These are phyloP conservation scores for Lithospermum erythrorhizon DNA, from an alignment of 257 asterid species.

Conservation along the genomic window DNA sequence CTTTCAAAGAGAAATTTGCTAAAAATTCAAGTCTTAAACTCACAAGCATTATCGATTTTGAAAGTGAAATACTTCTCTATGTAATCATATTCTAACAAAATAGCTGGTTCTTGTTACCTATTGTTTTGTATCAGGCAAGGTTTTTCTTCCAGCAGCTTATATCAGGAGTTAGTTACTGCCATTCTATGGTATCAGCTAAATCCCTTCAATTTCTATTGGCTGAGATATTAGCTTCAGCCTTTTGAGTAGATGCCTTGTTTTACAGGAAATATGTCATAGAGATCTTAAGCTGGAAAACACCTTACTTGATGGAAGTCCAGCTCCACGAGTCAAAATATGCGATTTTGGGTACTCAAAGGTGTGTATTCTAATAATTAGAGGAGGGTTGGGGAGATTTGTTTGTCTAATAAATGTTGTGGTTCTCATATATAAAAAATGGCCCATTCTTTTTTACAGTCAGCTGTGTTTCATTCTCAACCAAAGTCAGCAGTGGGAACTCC, in stretches of 20 bases:
- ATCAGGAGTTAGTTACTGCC: conserved; percentile 41
- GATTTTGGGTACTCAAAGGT: conserved; percentile 46
- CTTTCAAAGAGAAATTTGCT: neutral
- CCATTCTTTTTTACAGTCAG: conserved; percentile 20
- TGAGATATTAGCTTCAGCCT: neutral
- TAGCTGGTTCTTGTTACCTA: conserved; percentile 4
- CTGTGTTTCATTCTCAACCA: conserved; percentile 36
- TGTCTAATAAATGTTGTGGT: neutral
- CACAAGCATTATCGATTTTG: neutral
- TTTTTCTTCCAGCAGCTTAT: conserved; percentile 38
- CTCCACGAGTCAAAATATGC: conserved; percentile 37
- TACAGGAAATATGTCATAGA: conserved; percentile 38
- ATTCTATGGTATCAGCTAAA: conserved; percentile 25
- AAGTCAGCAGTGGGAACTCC: conserved; percentile 39
- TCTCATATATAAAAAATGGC: neutral
- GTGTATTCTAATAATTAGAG: neutral
- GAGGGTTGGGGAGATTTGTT: neutral
- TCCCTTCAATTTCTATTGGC: neutral
- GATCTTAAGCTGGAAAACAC: conserved; percentile 42
- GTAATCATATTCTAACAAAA: neutral
- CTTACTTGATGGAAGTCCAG: conserved; percentile 27
- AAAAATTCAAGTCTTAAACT: too few species aligned
- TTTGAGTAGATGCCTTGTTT: conserved; percentile 8
- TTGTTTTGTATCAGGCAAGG: conserved; percentile 24
- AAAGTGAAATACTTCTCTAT: neutral